Conservation (phyloP, 805 yeast genomes). For the Candida chauliodis region DNA sequence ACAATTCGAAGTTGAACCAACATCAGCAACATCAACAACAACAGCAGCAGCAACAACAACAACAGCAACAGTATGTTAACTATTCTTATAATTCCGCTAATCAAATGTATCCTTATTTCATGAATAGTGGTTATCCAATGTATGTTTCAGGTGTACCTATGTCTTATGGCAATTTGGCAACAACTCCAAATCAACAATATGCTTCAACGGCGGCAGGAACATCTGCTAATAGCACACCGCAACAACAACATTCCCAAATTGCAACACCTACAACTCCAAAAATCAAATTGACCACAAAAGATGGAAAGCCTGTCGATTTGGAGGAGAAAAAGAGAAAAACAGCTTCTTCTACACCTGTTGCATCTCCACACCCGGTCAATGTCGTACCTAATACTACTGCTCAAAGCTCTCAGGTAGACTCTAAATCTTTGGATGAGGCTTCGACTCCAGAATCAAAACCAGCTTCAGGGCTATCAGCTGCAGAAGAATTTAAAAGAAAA, state of each 20-base stretch:
- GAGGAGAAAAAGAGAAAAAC: conserved; percentile 37
- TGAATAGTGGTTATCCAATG: conserved; percentile 18
- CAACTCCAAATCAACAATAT: conserved; percentile 9
- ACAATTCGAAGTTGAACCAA: conserved; percentile 14
- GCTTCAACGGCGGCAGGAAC: conserved; percentile 11
- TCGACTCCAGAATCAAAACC: conserved; percentile 14
- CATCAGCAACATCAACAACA: conserved; percentile 10
- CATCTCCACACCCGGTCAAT: conserved; percentile 23
- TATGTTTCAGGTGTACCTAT: conserved; percentile 22
- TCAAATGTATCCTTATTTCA: conserved; percentile 15
- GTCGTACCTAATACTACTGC: conserved; percentile 9
- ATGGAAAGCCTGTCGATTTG: conserved; percentile 39
- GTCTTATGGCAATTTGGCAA: conserved; percentile 17
- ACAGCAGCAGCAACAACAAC: conserved; percentile 10
- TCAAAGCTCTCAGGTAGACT: conserved; percentile 10
- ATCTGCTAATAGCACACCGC: conserved; percentile 6
- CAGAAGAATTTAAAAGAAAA: conserved; percentile 37
- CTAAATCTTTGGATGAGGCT: conserved; percentile 10
- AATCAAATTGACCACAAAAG: conserved; percentile 40
- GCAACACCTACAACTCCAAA: conserved; percentile 16
- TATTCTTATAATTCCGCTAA: conserved; percentile 7
- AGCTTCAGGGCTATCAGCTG: conserved; percentile 16
- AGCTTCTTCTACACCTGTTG: conserved; percentile 25
- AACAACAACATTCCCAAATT: conserved; percentile 8
- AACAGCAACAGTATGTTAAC: conserved; percentile 9